Evolutionary conservation across 495 filamentous ascomycete genomes (phyloP).

Genomic region (Penicillium taxi): DNA sequence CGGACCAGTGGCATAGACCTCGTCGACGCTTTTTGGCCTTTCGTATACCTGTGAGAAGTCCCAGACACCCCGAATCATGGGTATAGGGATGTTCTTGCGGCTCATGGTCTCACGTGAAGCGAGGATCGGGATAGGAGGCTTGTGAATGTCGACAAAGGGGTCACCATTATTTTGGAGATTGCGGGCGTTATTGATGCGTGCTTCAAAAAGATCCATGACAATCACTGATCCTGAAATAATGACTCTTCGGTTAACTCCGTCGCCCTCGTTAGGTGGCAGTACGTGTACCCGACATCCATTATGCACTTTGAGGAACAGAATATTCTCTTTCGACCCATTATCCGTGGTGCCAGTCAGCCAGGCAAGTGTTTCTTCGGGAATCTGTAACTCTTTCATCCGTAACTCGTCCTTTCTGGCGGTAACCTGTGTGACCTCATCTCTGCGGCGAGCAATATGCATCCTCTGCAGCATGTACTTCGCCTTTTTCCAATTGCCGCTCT

Average conservation of each 20-base stretch:
- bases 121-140: slow-evolving; percentile 26
- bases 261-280: slow-evolving; percentile 21
- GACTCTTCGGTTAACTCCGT: slow-evolving; percentile 28
- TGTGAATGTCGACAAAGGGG: slow-evolving; percentile 24
- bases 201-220: slow-evolving; percentile 24
- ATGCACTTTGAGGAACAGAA: slow-evolving; percentile 28
- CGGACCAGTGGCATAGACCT: slow-evolving; percentile 5
- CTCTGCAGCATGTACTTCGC: slow-evolving; percentile 20
- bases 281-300: slow-evolving; percentile 38
- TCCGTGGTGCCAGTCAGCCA: slow-evolving; percentile 24
- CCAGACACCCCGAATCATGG: slow-evolving; percentile 33
- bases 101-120: slow-evolving; percentile 17
- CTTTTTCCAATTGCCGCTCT: too few species aligned
- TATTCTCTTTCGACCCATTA: slow-evolving; percentile 27
- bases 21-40: slow-evolving; percentile 5
- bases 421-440: too few species aligned
- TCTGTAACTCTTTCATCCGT: slow-evolving; percentile 26
- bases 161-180: slow-evolving; percentile 21
- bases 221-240: slow-evolving; percentile 29
- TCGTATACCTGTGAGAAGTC: slow-evolving; percentile 1
- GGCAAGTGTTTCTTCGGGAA: slow-evolving; percentile 36
- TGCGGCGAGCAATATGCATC: slow-evolving; percentile 12
- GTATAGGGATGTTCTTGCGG: slow-evolving; percentile 12
- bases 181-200: slow-evolving; percentile 16
- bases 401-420: too few species aligned